These are phyloP conservation scores for Emmonsiellopsis sp. DNA, from an alignment of 2,329 filamentous ascomycete species.

Conservation along the genomic window DNA sequence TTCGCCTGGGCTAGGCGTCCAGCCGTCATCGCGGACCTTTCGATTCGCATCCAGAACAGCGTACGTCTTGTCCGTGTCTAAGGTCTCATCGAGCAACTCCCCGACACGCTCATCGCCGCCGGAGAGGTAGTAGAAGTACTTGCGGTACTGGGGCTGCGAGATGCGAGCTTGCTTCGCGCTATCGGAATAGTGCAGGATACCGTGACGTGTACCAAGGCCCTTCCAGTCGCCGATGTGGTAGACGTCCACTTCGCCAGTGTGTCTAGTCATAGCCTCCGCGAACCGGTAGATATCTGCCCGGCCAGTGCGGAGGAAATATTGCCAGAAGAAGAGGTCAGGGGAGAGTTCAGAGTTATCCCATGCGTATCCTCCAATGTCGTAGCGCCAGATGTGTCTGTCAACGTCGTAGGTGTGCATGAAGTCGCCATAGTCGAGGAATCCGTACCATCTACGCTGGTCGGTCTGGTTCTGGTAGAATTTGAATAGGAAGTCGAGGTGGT, in stretches of 20 bases:
- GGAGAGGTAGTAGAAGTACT: conserved; percentile 48
- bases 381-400: conserved; percentile 53
- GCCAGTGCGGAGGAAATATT: conserved; percentile 52
- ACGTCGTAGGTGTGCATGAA: conserved; percentile 55
- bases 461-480: conserved; percentile 49
- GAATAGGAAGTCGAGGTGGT: conserved; percentile 48
- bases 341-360: conserved; percentile 60
- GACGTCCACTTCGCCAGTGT: conserved; percentile 53
- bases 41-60: conserved; percentile 47
- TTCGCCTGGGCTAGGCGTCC: conserved; percentile 36
- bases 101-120: conserved; percentile 50
- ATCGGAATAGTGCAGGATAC: conserved; percentile 54
- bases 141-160: conserved; percentile 49
- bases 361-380: conserved; percentile 55
- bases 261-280: conserved; percentile 50
- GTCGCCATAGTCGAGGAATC: conserved; percentile 55
- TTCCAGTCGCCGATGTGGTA: conserved; percentile 52
- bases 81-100: conserved; percentile 43
- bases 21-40: conserved; percentile 49
- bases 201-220: conserved; percentile 54
- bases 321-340: conserved; percentile 55
- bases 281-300: conserved; percentile 50
- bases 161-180: conserved; percentile 55
- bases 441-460: conserved; percentile 53
- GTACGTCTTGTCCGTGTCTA: conserved; percentile 47